Percentiles rank a stretch among this genome's conserved stretches.
phyloP scores from a whole-genome alignment of 768 basidiomycete species.

The Lactarius hengduanensis region DNA sequence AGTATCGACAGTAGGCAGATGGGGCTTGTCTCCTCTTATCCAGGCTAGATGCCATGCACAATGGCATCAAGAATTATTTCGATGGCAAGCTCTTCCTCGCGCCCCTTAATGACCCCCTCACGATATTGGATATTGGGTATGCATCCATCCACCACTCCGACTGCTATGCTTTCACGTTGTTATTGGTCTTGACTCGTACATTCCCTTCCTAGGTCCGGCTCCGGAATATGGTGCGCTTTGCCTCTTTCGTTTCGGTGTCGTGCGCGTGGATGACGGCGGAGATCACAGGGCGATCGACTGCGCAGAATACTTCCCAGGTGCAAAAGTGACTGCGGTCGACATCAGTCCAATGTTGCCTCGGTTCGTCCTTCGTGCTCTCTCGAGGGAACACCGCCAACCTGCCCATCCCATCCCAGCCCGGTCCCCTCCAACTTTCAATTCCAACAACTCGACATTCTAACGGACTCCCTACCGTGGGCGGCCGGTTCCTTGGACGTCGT shows the following conservation, averaged over 20 bases:
- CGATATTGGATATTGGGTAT: slow-evolving; percentile 33
- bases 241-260: background rate
- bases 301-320: slow-evolving; percentile 24
- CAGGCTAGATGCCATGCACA: slow-evolving; percentile 33
- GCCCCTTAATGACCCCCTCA: slow-evolving; percentile 28
- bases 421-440: slow-evolving; percentile 31
- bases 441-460: slow-evolving; percentile 29
- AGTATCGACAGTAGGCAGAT: background rate
- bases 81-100: slow-evolving; percentile 25
- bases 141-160: slow-evolving; percentile 10
- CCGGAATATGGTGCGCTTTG: slow-evolving; percentile 18
- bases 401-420: slow-evolving; percentile 9
- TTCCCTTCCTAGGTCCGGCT: slow-evolving; percentile 12
- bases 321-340: slow-evolving; percentile 30
- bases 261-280: background rate
- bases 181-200: background rate
- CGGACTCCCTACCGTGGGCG: slow-evolving; percentile 29
- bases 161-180: background rate
- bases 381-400: background rate
- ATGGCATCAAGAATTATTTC: no score
- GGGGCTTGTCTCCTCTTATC: background rate
- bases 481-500: slow-evolving; percentile 30
- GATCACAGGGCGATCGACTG: slow-evolving; percentile 32
- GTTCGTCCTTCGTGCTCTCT: slow-evolving; percentile 11
- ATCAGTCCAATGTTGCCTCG: slow-evolving; percentile 27